phyloP scores from a whole-genome alignment of 352 stramenopile genomes.

The Pythium insidiosum region DNA sequence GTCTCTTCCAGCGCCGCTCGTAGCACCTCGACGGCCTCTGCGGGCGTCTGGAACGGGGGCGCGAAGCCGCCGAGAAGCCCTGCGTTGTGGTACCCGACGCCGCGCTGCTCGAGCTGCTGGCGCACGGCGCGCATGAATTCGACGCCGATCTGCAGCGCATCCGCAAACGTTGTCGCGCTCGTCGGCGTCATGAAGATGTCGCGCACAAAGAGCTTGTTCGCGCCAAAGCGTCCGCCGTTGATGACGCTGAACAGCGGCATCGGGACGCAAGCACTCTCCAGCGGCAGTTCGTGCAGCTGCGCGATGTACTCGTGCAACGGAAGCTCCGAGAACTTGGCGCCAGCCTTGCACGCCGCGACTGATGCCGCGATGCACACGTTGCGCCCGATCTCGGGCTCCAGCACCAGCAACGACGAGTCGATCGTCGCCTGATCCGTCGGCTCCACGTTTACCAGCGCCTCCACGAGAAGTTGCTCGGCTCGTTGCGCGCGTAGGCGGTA shows the following conservation, averaged over 20 bases:
- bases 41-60: constrained; percentile 45
- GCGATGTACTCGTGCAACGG: constrained; percentile 50
- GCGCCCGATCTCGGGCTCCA: constrained; percentile 39
- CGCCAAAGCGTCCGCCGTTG: constrained; percentile 51
- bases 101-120: constrained; percentile 34
- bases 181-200: constrained; percentile 51
- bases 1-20: constrained; percentile 39
- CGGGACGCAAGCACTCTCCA: constrained; percentile 39
- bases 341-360: constrained; percentile 50
- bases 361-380: constrained; percentile 56
- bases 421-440: constrained; percentile 37
- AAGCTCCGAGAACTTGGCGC: constrained; percentile 46
- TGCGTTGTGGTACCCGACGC: constrained; percentile 50
- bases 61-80: constrained; percentile 54
- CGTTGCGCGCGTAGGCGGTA: constrained; percentile 26
- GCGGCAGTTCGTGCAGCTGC: constrained; percentile 27
- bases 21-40: constrained; percentile 52
- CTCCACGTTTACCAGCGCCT: constrained; percentile 32
- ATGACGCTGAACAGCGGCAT: constrained; percentile 73
- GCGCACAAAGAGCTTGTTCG: constrained; percentile 61
- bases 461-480: constrained; percentile 25
- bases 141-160: constrained; percentile 47
- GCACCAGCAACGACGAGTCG: constrained; percentile 22
- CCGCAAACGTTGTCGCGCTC: constrained; percentile 44
- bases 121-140: constrained; percentile 35